Conservation (phyloP, 495 filamentous ascomycete genomes). For the Cercophora samala region DNA sequence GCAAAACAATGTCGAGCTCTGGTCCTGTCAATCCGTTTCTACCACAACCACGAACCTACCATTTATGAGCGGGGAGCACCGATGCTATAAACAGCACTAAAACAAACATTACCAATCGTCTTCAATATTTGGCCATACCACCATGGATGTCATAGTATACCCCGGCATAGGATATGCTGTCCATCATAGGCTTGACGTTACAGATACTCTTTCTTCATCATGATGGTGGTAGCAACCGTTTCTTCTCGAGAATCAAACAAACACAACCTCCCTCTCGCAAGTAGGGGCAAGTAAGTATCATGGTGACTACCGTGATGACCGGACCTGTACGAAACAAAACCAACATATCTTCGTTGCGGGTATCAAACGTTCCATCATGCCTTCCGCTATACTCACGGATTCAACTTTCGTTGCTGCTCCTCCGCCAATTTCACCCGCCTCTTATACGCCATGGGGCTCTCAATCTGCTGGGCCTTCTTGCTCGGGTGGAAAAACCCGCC, state of each 20-base stretch:
- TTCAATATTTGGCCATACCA: neutral
- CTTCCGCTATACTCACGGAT: neutral
- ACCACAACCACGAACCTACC: neutral
- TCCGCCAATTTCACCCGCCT: constrained; percentile 52
- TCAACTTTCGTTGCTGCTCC: constrained; percentile 16
- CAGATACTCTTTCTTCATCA: no score
- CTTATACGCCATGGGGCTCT: constrained; percentile 88
- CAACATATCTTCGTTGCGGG: neutral
- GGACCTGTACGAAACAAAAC: neutral
- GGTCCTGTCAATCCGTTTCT: neutral
- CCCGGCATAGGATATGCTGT: neutral
- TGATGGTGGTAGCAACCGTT: neutral
- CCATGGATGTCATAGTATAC: neutral
- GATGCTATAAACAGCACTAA: neutral
- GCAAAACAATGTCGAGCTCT: constrained; percentile 13
- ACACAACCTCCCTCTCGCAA: neutral
- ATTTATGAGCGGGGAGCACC: neutral
- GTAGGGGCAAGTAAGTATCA: neutral
- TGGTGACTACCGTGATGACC: neutral
- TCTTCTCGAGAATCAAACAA: neutral
- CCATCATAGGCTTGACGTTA: neutral
- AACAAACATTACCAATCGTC: neutral
- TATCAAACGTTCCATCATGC: constrained; percentile 9
- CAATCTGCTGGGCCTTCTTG: constrained; percentile 49
- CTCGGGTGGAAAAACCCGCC: constrained; percentile 26